phyloP scores from a whole-genome alignment of 2,329 filamentous ascomycete genomes.

The Fonsecaea multimorphosa region DNA sequence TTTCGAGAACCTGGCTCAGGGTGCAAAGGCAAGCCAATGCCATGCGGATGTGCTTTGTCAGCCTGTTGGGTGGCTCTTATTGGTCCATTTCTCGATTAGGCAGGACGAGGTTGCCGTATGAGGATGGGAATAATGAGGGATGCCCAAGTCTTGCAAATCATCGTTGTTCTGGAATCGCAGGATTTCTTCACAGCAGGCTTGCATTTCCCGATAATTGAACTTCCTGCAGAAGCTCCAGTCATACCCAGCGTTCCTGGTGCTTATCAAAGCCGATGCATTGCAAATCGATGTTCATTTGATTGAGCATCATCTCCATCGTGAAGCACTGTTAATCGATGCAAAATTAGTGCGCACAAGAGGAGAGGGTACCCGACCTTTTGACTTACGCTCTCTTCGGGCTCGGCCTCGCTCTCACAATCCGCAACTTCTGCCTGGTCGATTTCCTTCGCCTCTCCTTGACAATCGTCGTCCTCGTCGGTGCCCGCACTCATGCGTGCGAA shows the following conservation, averaged over 20 bases:
- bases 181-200: background rate
- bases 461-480: background rate
- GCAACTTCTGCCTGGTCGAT: background rate
- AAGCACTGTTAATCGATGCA: conserved; percentile 57
- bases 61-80: background rate
- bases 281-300: conserved; percentile 67
- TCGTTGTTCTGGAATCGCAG: background rate
- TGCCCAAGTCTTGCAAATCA: background rate
- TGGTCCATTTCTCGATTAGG: conserved; percentile 19
- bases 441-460: conserved; percentile 38
- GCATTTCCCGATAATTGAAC: background rate
- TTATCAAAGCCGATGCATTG: conserved; percentile 69
- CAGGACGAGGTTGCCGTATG: conserved; percentile 18
- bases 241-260: conserved; percentile 63
- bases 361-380: conserved; percentile 26
- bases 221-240: conserved; percentile 41
- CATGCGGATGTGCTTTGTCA: conserved; percentile 13
- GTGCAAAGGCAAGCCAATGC: conserved; percentile 8
- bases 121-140: background rate
- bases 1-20: background rate
- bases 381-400: conserved; percentile 41
- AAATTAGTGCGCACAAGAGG: conserved; percentile 34
- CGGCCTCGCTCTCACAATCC: conserved; percentile 24
- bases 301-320: conserved; percentile 73
- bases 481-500: conserved; percentile 39